Evolutionary conservation across 805 yeast genomes (phyloP), one percentile per base, ranked within the genome.

Genomic region (Candida gorgasii): DNA sequence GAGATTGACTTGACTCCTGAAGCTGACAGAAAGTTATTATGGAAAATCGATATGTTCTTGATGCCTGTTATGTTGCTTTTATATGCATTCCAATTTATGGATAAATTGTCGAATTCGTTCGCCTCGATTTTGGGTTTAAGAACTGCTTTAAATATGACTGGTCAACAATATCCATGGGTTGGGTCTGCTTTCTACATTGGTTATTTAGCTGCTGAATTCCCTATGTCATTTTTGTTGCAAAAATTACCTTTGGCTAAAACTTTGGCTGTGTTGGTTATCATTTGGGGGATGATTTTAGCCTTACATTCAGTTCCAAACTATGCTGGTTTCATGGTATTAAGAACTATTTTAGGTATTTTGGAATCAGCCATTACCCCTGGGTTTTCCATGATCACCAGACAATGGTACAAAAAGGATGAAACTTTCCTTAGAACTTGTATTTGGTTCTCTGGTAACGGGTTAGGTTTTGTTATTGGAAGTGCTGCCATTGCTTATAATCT

Each of bases 251-350:
- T 84, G 48, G 72, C 80, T 4, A 79, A 76, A 49, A 61, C 79
- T 3, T 66, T 75, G 3, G 64, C 78, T 8, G 46, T 59, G 1
- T 72, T 74, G 45, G 72, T 83, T 29, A 53, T 80, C n/a, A 32
- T 76, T 0, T 84, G 90, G 89, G 89, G 89, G 16, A 43, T 52
- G 57, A 57, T 80, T n/a, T 59, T 80, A 26, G 66, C 76, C 27
- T 62, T 78, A n/a, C 79, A 76, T 47, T 72, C 84, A 1, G 76
- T 73, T 1, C 73, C 82, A 2, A 20, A 37, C 8, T 67, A 62
- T 45, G 65, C 66, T 12, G 72, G 72, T 3, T 64, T 67, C 20
- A 61, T 67, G 56, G 69, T 58, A 30, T 65, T 62, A 47, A 58
- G 66, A 54, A 61, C 62, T 36, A 58, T 66, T 54, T 61, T 59